These are phyloP conservation scores for Saxispiralis lemnorum DNA, from an alignment of 495 filamentous ascomycete species.

Conservation along the genomic window DNA sequence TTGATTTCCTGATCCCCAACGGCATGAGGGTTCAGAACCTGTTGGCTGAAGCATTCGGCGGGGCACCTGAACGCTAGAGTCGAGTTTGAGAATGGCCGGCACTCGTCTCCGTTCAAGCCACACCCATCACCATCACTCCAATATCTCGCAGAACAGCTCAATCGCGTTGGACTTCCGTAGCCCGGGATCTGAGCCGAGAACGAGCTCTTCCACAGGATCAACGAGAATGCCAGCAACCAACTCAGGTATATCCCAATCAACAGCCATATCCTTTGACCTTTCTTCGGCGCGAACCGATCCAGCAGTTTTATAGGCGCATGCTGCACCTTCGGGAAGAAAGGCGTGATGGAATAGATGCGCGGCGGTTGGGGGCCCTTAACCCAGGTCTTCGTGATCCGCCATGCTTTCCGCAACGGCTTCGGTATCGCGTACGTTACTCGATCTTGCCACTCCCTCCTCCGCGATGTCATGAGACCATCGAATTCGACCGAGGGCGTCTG, in stretches of 20 bases:
- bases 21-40: slow-evolving; percentile 24
- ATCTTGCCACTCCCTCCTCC: background rate
- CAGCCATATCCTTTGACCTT: slow-evolving; percentile 20
- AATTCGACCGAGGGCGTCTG: slow-evolving; percentile 7
- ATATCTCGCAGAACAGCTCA: slow-evolving; percentile 34
- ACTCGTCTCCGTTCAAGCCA: slow-evolving; percentile 25
- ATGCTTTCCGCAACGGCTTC: slow-evolving; percentile 15
- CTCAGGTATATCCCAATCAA: slow-evolving; percentile 22
- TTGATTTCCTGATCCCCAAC: slow-evolving; percentile 26
- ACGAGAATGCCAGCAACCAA: slow-evolving; percentile 23
- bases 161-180: slow-evolving; percentile 25
- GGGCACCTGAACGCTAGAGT: slow-evolving; percentile 27
- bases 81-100: slow-evolving; percentile 25
- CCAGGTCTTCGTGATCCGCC: slow-evolving; percentile 19
- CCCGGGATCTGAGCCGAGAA: slow-evolving; percentile 23
- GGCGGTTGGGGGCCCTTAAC: slow-evolving; percentile 26
- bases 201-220: slow-evolving; percentile 24
- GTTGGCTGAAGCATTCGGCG: slow-evolving; percentile 22
- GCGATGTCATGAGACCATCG: slow-evolving; percentile 1
- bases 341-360: slow-evolving; percentile 23
- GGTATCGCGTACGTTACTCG: slow-evolving; percentile 11
- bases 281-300: slow-evolving; percentile 24
- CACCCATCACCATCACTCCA: slow-evolving; percentile 35
- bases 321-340: slow-evolving; percentile 24
- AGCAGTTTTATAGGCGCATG: slow-evolving; percentile 22